phyloP scores from a whole-genome alignment of 176 grass and related monocot species.

The Secale cereale region DNA sequence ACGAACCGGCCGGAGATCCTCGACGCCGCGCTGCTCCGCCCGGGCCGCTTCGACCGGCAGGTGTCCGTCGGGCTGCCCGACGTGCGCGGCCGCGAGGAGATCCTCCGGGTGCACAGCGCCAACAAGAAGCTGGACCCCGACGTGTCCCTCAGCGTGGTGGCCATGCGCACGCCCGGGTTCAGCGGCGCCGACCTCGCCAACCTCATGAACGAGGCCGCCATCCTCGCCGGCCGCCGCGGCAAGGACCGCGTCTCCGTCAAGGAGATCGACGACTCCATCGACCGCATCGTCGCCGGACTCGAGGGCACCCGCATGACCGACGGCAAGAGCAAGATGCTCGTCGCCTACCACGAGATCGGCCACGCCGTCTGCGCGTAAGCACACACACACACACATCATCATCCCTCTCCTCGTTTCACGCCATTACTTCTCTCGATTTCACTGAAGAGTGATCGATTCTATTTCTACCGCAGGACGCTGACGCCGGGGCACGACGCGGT shows the following conservation, averaged over 20 bases:
- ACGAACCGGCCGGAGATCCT: constrained; percentile 78
- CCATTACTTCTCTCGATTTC: not conserved
- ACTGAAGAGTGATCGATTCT: not conserved
- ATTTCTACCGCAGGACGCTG: constrained; percentile 41
- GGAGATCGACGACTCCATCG: constrained; percentile 85
- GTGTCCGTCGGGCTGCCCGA: constrained; percentile 68
- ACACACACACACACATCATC: not conserved
- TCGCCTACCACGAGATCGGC: constrained; percentile 88
- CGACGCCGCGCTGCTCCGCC: constrained; percentile 69
- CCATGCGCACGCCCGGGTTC: constrained; percentile 87
- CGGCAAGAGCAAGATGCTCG: constrained; percentile 71
- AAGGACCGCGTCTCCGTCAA: constrained; percentile 54
- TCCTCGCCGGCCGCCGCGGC: constrained; percentile 71
- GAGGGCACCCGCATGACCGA: constrained; percentile 84
- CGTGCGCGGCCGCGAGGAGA: constrained; percentile 78
- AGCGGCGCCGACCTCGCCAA: constrained; percentile 84
- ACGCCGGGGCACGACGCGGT: constrained; percentile 72
- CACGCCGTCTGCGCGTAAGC: constrained; percentile 86
- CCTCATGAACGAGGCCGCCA: constrained; percentile 91
- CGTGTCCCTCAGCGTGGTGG: constrained; percentile 59
- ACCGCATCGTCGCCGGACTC: constrained; percentile 71
- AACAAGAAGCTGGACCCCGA: constrained; percentile 74
- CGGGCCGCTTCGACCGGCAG: constrained; percentile 68
- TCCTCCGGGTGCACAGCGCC: constrained; percentile 56
- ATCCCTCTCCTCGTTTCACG: not conserved